Evolutionary conservation across 2,329 filamentous ascomycete genomes (phyloP), one percentile per base, ranked within the genome.

Genomic region (Pezicula carpinea): DNA sequence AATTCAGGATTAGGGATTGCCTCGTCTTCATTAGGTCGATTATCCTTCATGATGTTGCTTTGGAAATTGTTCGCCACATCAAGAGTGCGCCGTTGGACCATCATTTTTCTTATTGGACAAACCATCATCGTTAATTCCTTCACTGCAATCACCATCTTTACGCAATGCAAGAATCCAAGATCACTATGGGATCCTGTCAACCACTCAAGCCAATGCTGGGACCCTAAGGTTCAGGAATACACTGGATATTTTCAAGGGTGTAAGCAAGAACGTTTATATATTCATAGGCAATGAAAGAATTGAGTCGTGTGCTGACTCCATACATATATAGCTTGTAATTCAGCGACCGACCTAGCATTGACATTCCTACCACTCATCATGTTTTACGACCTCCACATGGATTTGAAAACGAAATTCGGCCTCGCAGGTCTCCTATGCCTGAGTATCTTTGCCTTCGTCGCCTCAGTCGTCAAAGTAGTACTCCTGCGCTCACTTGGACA

Each of bases 381-480:
- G 13, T 49, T 49, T 13, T 41, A 8, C 8, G 42, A 15, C n/a
- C 41, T 45, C 1, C 43, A 45, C 17, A 45, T 45, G 43, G 36
- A 49, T 18, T 6, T 36, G 36, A 39, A 22, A 15, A 38, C 44
- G 10, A 48, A 48, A 18, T 35, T 44, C 5, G 46, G 39, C n/a
- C 22, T 48, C 1, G 23, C 22, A 5, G 46, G 21, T 19, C 40
- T 48, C 10, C 46, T 48, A 13, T 10, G 26, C 10, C 26, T 43
- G 11, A 44, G 33, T 19, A 15, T 40, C 6, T 36, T 34, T 23
- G 48, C 48, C 7, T 50, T 50, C 21, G 44, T 34, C 3, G 31
- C 48, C 17, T 46, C 44, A 8, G 39, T 50, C 13, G 39, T 50
- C n/a, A 50, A 50, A 26, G 46, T 35, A 7, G 43, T 50, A 22